phyloP scores from a whole-genome alignment of 2,329 filamentous ascomycete genomes.

The Samsoniella hepiali region DNA sequence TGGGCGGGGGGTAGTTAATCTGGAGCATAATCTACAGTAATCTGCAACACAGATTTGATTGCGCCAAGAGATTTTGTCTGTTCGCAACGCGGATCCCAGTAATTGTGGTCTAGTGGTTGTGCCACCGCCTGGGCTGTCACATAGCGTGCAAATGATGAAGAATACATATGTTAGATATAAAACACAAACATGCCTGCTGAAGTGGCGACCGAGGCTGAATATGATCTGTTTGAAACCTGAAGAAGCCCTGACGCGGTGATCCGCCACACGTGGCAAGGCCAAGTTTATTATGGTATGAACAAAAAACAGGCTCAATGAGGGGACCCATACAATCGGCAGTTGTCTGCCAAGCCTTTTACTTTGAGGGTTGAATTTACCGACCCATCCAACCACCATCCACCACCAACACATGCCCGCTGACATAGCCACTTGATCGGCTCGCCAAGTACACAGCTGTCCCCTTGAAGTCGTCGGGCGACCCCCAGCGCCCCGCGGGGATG shows the following conservation, averaged over 20 bases:
- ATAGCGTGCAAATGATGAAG: no score
- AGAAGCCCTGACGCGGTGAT: no score
- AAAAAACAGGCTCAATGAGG: background rate
- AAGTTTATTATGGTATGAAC: background rate
- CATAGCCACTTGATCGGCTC: constrained; percentile 72
- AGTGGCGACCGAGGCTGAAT: no score
- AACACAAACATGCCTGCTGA: no score
- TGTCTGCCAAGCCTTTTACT: background rate
- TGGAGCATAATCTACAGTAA: no score
- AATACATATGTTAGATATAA: no score
- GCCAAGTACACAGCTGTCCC: constrained; percentile 76
- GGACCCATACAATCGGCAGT: background rate
- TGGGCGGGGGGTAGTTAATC: background rate
- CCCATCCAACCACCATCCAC: constrained; percentile 96
- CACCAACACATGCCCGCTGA: constrained; percentile 75
- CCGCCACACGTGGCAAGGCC: background rate
- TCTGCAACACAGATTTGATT: background rate
- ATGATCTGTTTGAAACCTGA: no score
- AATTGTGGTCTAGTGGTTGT: no score
- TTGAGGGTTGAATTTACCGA: constrained; percentile 45
- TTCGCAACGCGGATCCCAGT: no score
- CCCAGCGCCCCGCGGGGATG: constrained; percentile 84
- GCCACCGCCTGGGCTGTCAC: no score
- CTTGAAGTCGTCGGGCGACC: constrained; percentile 81
- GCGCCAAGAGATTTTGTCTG: background rate